Evolutionary conservation across 371 early-diverging fungal genomes (phyloP), one percentile per base, ranked within the genome.

Genomic region (Apophysomyces ossiformis): DNA sequence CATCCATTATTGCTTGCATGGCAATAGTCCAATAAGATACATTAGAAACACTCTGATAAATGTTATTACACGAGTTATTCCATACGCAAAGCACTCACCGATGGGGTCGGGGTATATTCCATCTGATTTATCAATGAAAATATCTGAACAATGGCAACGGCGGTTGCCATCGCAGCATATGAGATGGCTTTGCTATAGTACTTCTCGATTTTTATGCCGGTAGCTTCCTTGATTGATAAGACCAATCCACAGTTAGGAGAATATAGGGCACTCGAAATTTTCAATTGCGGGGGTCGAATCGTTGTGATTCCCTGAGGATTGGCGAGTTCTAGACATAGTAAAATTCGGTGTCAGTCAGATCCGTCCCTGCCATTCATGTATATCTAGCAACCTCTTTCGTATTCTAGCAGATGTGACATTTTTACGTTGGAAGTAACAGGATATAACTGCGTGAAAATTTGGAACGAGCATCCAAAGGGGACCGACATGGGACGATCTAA

Each of bases 21-120:
- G 87, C 85, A 63, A 92, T 86, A 1, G 88, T 87, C 79, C 87
- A 87, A 64, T 87, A 85, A 3, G 94, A 91, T n/a, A 92, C 86
- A 70, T 92, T 91, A 15, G 92, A 83, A 15, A 90, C 85, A 63
- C 87, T 87, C 71, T 78, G 66, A 21, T 7, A 21, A 13, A 37
- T 39, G 32, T 47, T 38, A 44, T 8, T n/a, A 58, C 2, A 16
- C 35, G 41, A 15, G 5, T 38, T 2, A 26, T n/a, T 12, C 37
- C 12, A 46, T 12, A 15, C 9, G 12, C 35, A 39, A 47, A 44
- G 32, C 7, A 45, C 83, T 71, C 85, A 87, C 89, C 8, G 91
- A 89, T 7, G 89, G 93, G 11, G 94, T 92, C 4, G 85, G 82
- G 8, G 92, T 89, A 64, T 85, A 87, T 64, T 88, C 88, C 88